phyloP scores from a whole-genome alignment of 129 eudicot species.

The Dittrichia graveolens region DNA sequence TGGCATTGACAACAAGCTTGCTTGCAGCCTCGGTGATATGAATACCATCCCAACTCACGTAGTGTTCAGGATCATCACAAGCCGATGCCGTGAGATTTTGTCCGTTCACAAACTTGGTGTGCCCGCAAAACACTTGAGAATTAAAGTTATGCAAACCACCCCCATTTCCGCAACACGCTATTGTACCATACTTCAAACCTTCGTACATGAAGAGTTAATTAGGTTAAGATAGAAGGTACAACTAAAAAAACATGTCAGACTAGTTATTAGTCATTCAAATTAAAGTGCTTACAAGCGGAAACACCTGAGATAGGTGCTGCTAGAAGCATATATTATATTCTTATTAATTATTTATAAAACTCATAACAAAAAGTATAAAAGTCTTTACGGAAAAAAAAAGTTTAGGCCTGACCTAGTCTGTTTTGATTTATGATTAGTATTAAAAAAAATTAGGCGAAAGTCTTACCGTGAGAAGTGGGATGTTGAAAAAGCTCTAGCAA shows the following conservation, averaged over 20 bases:
- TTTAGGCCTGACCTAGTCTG: too few relatives aligned
- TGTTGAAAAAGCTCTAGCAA: slow-evolving; percentile 77
- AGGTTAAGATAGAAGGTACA: too few relatives aligned
- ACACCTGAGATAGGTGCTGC: too few relatives aligned
- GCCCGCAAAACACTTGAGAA: slow-evolving; percentile 70
- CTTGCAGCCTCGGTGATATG: slow-evolving; percentile 89
- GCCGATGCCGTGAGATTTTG: slow-evolving; percentile 54
- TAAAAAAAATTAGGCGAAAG: neutral
- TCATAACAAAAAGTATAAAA: too few relatives aligned
- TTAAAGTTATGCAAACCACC: slow-evolving; percentile 64
- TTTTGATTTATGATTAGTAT: too few relatives aligned
- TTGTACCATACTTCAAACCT: slow-evolving; percentile 68
- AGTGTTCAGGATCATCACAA: slow-evolving; percentile 70
- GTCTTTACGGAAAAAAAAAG: too few relatives aligned
- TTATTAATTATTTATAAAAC: too few relatives aligned
- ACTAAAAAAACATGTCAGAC: too few relatives aligned
- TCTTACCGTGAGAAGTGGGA: slow-evolving; percentile 80
- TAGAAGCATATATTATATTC: too few relatives aligned
- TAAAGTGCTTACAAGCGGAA: too few relatives aligned
- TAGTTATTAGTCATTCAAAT: too few relatives aligned
- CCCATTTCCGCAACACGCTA: slow-evolving; percentile 83
- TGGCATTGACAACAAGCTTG: slow-evolving; percentile 52
- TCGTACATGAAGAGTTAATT: neutral
- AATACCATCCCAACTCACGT: slow-evolving; percentile 90
- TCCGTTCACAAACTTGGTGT: slow-evolving; percentile 53